phyloP scores from a whole-genome alignment of 306 rosid species.

The Prunus salicina region DNA sequence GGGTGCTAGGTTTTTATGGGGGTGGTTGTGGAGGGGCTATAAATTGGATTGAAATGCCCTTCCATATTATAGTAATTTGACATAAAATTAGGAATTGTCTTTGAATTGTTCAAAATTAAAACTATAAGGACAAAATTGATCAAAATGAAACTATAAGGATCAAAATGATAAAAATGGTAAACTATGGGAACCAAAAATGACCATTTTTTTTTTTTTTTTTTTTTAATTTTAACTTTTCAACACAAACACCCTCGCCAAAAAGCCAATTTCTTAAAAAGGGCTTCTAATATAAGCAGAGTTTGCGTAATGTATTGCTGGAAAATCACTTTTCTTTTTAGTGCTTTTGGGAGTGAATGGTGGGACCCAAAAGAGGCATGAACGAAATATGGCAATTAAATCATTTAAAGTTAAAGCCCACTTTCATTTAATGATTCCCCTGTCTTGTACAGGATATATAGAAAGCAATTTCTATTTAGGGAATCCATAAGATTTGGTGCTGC shows the following conservation, averaged over 20 bases:
- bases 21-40: too few relatives aligned
- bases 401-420: neutral
- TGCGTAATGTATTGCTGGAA: conserved; percentile 1
- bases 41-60: too few relatives aligned
- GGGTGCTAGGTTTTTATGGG: too few relatives aligned
- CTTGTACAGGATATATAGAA: neutral
- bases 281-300: conserved; percentile 1
- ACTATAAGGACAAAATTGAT: too few relatives aligned
- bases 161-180: too few relatives aligned
- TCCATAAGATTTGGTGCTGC: conserved; percentile 11
- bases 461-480: conserved; percentile 12
- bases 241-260: neutral
- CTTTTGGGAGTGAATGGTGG: neutral
- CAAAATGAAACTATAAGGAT: too few relatives aligned
- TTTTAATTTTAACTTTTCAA: neutral
- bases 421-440: conserved; percentile 9
- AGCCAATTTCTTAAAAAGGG: neutral
- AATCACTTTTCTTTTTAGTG: neutral
- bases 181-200: too few relatives aligned
- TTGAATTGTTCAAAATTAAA: too few relatives aligned
- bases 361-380: conserved; percentile 10
- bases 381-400: neutral
- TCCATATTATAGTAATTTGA: too few relatives aligned
- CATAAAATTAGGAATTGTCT: too few relatives aligned
- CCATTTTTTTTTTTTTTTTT: neutral